Conservation (phyloP, 164 flowering plant genomes). For the Macadamia integrifolia region DNA sequence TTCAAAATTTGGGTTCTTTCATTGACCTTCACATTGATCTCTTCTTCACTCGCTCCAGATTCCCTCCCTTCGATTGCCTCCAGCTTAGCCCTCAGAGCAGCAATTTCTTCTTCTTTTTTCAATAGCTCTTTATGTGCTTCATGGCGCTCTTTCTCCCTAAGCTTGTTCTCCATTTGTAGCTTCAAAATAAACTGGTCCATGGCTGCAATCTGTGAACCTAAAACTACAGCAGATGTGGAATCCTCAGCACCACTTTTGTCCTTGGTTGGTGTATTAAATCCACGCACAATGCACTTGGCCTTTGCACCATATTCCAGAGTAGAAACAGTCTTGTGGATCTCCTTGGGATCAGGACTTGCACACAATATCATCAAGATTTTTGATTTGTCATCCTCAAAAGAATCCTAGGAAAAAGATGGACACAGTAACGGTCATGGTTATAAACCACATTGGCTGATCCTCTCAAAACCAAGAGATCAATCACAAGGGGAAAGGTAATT, state of each 20-base stretch:
- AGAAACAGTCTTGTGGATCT: constrained; percentile 81
- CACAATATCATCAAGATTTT: constrained; percentile 91
- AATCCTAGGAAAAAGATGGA: constrained; percentile 48
- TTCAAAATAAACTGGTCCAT: constrained; percentile 87
- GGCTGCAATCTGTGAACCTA: constrained; percentile 82
- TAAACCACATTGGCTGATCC: no score
- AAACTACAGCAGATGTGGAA: constrained; percentile 50
- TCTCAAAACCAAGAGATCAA: not conserved
- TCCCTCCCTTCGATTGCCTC: constrained; percentile 34
- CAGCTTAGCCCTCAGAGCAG: constrained; percentile 51
- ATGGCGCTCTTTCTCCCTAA: constrained; percentile 65
- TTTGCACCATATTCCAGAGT: constrained; percentile 99
- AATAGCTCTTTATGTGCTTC: constrained; percentile 62
- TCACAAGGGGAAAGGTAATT: not conserved
- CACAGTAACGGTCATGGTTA: no score
- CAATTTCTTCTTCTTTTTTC: constrained; percentile 82
- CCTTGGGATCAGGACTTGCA: constrained; percentile 96
- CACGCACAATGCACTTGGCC: constrained; percentile 93
- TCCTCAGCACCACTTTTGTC: constrained; percentile 57
- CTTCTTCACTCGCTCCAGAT: constrained; percentile 47
- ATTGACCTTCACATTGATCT: constrained; percentile 64
- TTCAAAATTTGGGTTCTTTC: constrained; percentile 54
- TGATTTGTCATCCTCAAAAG: constrained; percentile 93
- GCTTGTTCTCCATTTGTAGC: constrained; percentile 82
- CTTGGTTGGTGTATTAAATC: constrained; percentile 72